Percentiles rank a stretch among this genome's conserved stretches.
These are phyloP conservation scores for Rhodotorula glutinis DNA, from an alignment of 1,284 basidiomycete genomes.

Conservation along the genomic window DNA sequence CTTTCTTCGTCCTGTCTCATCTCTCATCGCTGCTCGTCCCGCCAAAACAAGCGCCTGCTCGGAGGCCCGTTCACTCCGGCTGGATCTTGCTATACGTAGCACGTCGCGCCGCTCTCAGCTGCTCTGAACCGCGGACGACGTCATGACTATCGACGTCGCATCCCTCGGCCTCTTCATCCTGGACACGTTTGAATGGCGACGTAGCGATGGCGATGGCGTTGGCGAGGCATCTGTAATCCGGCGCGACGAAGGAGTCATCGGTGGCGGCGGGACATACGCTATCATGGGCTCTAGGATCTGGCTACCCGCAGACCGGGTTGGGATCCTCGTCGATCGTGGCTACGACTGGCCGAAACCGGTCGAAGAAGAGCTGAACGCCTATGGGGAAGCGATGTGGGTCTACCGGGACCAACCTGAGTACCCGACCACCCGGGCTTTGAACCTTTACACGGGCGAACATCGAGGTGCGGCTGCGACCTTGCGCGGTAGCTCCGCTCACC, in stretches of 20 bases:
- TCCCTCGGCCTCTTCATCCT: constrained; percentile 38
- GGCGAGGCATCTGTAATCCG: no score
- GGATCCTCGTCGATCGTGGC: constrained; percentile 82
- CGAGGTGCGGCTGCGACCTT: no score
- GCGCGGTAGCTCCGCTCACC: no score
- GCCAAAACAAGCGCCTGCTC: no score
- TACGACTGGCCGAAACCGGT: constrained; percentile 68
- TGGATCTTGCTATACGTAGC: not conserved
- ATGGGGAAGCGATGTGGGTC: constrained; percentile 72
- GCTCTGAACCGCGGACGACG: not conserved
- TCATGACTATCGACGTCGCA: constrained; percentile 13
- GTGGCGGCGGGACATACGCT: constrained; percentile 72
- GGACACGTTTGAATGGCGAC: constrained; percentile 34
- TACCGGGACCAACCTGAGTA: constrained; percentile 59
- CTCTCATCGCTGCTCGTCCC: no score
- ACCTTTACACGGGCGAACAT: constrained; percentile 69
- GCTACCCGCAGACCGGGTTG: constrained; percentile 62
- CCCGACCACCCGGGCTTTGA: constrained; percentile 70
- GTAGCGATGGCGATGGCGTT: no score
- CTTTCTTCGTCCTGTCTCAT: no score
- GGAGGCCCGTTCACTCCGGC: no score
- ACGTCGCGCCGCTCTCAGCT: not conserved
- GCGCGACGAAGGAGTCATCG: constrained; percentile 60
- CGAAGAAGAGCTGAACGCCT: constrained; percentile 59
- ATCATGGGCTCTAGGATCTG: constrained; percentile 75